Conservation (phyloP, 805 yeast species). For the Millerago galiae region DNA sequence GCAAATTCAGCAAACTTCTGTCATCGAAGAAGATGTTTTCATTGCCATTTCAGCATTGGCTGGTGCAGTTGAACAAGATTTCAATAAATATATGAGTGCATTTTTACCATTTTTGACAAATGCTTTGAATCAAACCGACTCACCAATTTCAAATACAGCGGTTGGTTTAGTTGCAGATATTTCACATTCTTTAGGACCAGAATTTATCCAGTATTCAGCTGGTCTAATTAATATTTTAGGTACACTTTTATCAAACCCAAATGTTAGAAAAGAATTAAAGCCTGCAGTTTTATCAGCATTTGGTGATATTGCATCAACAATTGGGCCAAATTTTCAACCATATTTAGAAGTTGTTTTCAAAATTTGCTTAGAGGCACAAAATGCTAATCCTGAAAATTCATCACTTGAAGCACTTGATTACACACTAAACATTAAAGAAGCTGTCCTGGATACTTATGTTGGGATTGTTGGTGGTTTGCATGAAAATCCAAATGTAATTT, state of each 20-base stretch:
- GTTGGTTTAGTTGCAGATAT: conserved; percentile 95
- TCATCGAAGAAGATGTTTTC: conserved; percentile 91
- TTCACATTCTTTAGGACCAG: conserved; percentile 76
- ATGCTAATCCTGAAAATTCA: conserved; percentile 55
- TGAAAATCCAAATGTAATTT: conserved; percentile 57
- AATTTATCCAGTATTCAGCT: conserved; percentile 66
- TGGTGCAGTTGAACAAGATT: conserved; percentile 63
- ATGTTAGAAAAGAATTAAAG: conserved; percentile 72
- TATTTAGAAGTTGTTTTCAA: conserved; percentile 76
- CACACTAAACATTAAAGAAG: conserved; percentile 62
- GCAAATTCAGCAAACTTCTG: conserved; percentile 50
- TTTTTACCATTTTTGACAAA: conserved; percentile 77
- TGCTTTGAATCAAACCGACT: conserved; percentile 77
- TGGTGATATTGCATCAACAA: conserved; percentile 91
- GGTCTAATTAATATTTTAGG: conserved; percentile 83
- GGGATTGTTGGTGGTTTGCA: conserved; percentile 91
- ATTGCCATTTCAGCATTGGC: conserved; percentile 90
- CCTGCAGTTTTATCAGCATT: conserved; percentile 88
- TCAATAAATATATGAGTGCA: conserved; percentile 69
- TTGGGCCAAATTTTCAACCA: conserved; percentile 70
- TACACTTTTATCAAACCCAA: conserved; percentile 55
- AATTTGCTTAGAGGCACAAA: conserved; percentile 63
- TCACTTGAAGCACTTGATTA: conserved; percentile 75
- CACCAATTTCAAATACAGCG: conserved; percentile 81
- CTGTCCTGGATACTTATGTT: conserved; percentile 93